A percentile compares a stretch with the other conserved stretches of the same genome.
Conservation (phyloP, 179 eudicot genomes). For the Silene vulgaris region DNA sequence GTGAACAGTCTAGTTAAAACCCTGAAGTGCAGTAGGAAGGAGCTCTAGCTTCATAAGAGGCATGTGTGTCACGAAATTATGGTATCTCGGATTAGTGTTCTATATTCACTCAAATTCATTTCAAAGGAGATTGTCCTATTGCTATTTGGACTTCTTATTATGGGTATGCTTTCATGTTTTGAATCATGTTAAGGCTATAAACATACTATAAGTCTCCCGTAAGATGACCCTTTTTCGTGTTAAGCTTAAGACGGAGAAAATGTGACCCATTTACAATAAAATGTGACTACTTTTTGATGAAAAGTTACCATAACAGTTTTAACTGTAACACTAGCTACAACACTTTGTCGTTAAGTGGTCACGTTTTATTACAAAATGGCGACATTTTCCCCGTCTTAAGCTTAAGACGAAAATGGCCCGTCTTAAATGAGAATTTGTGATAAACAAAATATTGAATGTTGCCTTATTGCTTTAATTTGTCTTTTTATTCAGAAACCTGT, state of each 20-base stretch:
- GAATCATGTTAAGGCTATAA: background rate
- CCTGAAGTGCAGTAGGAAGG: background rate
- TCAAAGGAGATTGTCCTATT: background rate
- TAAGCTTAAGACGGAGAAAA: too few species aligned
- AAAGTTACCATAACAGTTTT: too few species aligned
- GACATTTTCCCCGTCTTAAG: too few species aligned
- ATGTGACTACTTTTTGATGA: too few species aligned
- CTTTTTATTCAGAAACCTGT: constrained; percentile 22
- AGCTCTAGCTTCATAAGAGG: background rate
- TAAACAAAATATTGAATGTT: background rate
- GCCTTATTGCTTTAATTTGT: constrained; percentile 1
- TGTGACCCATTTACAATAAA: too few species aligned
- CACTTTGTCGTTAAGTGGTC: too few species aligned
- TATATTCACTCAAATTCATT: background rate
- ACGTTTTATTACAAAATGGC: too few species aligned
- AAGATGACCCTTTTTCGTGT: too few species aligned
- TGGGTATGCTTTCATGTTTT: background rate
- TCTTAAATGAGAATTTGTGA: too few species aligned
- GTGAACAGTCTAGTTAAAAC: background rate
- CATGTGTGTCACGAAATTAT: background rate
- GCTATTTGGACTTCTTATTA: background rate
- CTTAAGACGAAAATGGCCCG: too few species aligned
- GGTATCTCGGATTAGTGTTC: background rate
- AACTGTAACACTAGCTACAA: too few species aligned
- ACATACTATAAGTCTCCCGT: too few species aligned